phyloP scores from a whole-genome alignment of 768 basidiomycete species.

The Kwoniella mangroviensis region DNA sequence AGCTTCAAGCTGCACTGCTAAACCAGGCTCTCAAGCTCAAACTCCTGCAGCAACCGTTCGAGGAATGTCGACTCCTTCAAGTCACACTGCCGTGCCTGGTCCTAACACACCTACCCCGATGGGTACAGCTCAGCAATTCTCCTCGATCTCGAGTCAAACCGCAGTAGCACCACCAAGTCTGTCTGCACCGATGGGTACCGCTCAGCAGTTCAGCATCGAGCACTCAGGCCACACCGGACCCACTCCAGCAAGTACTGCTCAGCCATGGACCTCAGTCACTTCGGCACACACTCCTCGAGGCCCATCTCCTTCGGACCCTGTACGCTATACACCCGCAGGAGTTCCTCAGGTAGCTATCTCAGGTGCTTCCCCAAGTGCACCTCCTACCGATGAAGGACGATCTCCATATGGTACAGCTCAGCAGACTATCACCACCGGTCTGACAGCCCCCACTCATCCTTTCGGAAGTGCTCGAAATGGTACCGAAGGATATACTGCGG shows the following conservation, averaged over 20 bases:
- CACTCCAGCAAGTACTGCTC: slow-evolving; percentile 15
- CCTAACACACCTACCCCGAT: background rate
- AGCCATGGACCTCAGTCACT: background rate
- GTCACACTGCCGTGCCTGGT: slow-evolving; percentile 15
- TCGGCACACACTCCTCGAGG: slow-evolving; percentile 10
- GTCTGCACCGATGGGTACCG: slow-evolving; percentile 10
- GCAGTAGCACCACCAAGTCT: background rate
- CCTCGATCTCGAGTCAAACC: background rate
- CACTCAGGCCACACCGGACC: slow-evolving; percentile 11
- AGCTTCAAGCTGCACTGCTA: slow-evolving; percentile 17
- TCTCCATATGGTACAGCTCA: slow-evolving; percentile 2
- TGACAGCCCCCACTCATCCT: slow-evolving; percentile 8
- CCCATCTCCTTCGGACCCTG: background rate
- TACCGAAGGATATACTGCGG: background rate
- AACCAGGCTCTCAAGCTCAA: slow-evolving; percentile 7
- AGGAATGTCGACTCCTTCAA: slow-evolving; percentile 5
- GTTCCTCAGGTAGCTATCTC: slow-evolving; percentile 31
- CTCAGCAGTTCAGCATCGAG: slow-evolving; percentile 7
- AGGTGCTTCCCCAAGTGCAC: slow-evolving; percentile 24
- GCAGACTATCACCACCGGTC: slow-evolving; percentile 2
- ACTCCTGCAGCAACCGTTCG: slow-evolving; percentile 15
- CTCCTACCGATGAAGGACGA: background rate
- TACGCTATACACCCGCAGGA: background rate
- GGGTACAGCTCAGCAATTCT: slow-evolving; percentile 15
- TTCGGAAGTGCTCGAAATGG: slow-evolving; percentile 1